These are phyloP conservation scores for Boeremia exigua DNA, from an alignment of 2,329 filamentous ascomycete species.

Conservation along the genomic window DNA sequence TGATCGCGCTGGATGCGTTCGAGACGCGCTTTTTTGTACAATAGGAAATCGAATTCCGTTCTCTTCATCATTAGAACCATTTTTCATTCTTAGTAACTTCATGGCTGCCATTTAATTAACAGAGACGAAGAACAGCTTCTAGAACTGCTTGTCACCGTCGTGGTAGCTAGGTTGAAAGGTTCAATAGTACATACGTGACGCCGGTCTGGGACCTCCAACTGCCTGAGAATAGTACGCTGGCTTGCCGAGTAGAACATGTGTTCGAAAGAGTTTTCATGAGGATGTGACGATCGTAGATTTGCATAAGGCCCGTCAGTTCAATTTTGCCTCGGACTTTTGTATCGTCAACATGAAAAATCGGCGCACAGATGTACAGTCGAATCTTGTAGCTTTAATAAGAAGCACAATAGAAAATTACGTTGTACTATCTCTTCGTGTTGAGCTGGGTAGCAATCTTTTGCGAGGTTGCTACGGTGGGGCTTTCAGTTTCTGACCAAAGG, in stretches of 20 bases:
- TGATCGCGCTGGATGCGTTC: slow-evolving; percentile 10
- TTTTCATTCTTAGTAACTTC: too few species aligned
- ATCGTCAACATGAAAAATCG: background rate
- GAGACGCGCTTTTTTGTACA: background rate
- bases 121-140: too few species aligned
- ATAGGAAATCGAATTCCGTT: background rate
- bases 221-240: too few species aligned
- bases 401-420: background rate
- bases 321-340: background rate
- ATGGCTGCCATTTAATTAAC: too few species aligned
- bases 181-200: too few species aligned
- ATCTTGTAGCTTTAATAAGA: too few species aligned
- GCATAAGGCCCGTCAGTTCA: background rate
- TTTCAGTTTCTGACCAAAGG: background rate
- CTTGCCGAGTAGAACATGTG: too few species aligned
- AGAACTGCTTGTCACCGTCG: too few species aligned
- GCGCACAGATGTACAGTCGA: background rate
- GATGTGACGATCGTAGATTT: too few species aligned
- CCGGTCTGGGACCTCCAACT: too few species aligned
- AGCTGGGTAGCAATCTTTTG: background rate
- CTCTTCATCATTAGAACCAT: background rate
- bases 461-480: background rate
- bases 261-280: too few species aligned
- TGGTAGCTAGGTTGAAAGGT: too few species aligned
- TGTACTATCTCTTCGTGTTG: background rate